Evolutionary conservation across 345 rosid species (phyloP), one percentile per base, ranked within the genome.

Genomic region (Rubroshorea leprosula): DNA sequence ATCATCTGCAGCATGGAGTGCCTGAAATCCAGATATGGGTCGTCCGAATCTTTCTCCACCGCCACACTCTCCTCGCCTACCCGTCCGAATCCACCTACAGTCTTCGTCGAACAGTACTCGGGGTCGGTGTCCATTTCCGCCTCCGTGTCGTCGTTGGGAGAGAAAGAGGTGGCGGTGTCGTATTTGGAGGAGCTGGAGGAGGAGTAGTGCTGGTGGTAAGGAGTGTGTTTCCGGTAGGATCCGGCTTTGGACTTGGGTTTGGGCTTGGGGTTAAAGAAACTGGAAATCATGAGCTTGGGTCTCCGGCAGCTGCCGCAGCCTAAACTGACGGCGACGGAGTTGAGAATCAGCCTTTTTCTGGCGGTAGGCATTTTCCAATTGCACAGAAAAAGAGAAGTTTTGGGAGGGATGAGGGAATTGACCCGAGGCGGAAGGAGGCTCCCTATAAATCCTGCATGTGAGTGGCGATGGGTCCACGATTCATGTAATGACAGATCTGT

Each of bases 1-100:
- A 93, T 87, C 99, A 89, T 93, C 55, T 93, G 97, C 61, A 93
- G 80, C 97, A 93, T 93, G 0, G 99, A 93, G 24, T 83, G 85
- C 27, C 93, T 65, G 76, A 93, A 93, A 60, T 93, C 99, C 46
- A 84, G 53, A 58, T 85, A 89, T 16, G 99, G 99, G 69, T 93
- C 99, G n/a, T 83, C 86, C 17, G 97, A 93, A 23, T 93, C 97
- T 63, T 93, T 93, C 80, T 83, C 96, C n/a, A 93, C 88, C 7
- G 96, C 97, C 25, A 89, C 75, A 23, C 93, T 85, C 41, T 80
- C 81, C 3, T 71, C 82, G 8, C 86, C 92, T 5, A 85, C 78
- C 0, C 81, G 69, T 0, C 90, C 86, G 29, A 81, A 71, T 5
- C 90, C 87, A 56, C 64, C 49, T 10, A 76, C 54, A 29, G 73